Evolutionary conservation across 2,329 filamentous ascomycete species (phyloP).

Genomic region (Calcarisporium arbuscula): DNA sequence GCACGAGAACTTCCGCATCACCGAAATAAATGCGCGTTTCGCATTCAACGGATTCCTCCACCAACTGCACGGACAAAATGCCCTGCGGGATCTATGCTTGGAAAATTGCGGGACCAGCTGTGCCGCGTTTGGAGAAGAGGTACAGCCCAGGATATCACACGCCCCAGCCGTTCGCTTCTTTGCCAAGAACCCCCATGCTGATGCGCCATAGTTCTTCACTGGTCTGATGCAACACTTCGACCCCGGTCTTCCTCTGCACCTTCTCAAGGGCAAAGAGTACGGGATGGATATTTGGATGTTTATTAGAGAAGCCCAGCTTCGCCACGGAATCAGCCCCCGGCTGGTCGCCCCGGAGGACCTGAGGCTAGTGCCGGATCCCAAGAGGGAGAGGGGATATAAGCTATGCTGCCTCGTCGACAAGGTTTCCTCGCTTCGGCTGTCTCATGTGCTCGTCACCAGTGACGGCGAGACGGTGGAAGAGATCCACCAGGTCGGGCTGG

Average conservation of each 20-base stretch:
- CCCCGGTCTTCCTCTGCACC: constrained; percentile 22
- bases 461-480: constrained; percentile 23
- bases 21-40: constrained; percentile 36
- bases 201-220: constrained; percentile 21
- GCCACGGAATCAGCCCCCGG: constrained; percentile 22
- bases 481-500: constrained; percentile 30
- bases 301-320: constrained; percentile 18
- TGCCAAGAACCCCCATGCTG: too few species aligned
- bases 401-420: constrained; percentile 22
- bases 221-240: constrained; percentile 25
- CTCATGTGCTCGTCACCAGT: constrained; percentile 9
- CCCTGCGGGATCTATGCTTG: constrained; percentile 14
- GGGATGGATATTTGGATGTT: constrained; percentile 35
- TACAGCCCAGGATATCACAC: constrained; percentile 11
- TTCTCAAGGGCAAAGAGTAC: constrained; percentile 29
- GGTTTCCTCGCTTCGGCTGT: too few species aligned
- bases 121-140: constrained; percentile 18
- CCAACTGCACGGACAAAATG: constrained; percentile 21
- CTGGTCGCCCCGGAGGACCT: constrained; percentile 28
- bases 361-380: constrained; percentile 20
- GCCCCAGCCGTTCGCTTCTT: background rate
- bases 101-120: constrained; percentile 11
- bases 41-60: constrained; percentile 31
- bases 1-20: constrained; percentile 23
- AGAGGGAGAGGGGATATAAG: constrained; percentile 16